Conservation (phyloP, 805 yeast species). For the Brettanomyces naardenensis region DNA sequence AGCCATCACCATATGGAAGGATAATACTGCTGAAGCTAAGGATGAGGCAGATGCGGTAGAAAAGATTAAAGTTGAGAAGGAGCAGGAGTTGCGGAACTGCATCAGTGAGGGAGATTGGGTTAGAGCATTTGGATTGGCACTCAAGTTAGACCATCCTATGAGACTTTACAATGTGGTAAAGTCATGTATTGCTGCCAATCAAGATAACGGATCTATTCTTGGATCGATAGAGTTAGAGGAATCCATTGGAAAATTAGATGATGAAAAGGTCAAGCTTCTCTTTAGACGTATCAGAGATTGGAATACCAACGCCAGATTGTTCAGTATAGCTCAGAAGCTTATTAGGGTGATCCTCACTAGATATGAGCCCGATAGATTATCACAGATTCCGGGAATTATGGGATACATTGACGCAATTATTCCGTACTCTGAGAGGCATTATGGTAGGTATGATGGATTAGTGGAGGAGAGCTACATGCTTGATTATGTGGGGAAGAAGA, state of each 20-base stretch:
- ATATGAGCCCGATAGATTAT: slow-evolving; percentile 47
- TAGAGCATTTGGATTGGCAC: slow-evolving; percentile 78
- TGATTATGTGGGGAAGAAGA: slow-evolving; percentile 78
- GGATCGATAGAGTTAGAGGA: slow-evolving; percentile 58
- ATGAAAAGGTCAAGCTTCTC: slow-evolving; percentile 51
- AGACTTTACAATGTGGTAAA: slow-evolving; percentile 71
- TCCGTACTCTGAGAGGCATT: slow-evolving; percentile 88
- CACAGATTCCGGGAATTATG: slow-evolving; percentile 61
- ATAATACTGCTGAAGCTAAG: slow-evolving; percentile 69
- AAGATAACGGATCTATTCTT: slow-evolving; percentile 40
- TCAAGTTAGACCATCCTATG: slow-evolving; percentile 86
- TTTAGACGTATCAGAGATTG: slow-evolving; percentile 83
- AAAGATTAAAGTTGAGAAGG: slow-evolving; percentile 67
- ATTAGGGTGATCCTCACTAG: slow-evolving; percentile 55
- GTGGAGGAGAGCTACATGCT: slow-evolving; percentile 79
- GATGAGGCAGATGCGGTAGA: slow-evolving; percentile 46
- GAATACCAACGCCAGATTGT: slow-evolving; percentile 84
- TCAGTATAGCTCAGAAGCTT: slow-evolving; percentile 72
- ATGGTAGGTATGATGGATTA: slow-evolving; percentile 63
- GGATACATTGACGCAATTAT: slow-evolving; percentile 63
- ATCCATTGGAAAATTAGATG: slow-evolving; percentile 47
- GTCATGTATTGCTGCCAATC: slow-evolving; percentile 44
- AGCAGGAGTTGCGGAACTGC: slow-evolving; percentile 75
- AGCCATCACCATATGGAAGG: slow-evolving; percentile 80
- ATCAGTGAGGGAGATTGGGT: slow-evolving; percentile 74